A percentile compares a stretch with the other conserved stretches of the same genome.
These are phyloP conservation scores for Candida michaelii DNA, from an alignment of 805 yeast species.

Conservation along the genomic window DNA sequence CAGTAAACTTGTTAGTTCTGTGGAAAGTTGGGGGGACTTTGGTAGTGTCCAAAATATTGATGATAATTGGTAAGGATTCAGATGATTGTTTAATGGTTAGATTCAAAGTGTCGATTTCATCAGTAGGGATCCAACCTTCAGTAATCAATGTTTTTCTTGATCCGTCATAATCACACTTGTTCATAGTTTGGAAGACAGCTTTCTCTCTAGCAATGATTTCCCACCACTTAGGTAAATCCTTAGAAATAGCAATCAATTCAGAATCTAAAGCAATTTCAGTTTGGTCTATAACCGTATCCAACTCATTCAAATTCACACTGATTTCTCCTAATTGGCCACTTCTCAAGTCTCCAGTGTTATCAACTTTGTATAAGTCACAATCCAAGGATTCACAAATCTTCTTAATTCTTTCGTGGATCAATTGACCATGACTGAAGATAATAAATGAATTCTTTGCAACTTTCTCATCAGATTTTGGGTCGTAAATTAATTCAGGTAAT, in stretches of 20 bases:
- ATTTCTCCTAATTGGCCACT: constrained; percentile 28
- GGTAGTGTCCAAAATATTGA: constrained; percentile 65
- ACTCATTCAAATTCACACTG: constrained; percentile 30
- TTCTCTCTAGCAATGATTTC: constrained; percentile 66
- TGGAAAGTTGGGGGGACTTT: constrained; percentile 94
- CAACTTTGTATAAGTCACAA: constrained; percentile 70
- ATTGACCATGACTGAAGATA: constrained; percentile 86
- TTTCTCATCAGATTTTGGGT: constrained; percentile 52
- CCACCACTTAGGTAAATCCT: constrained; percentile 75
- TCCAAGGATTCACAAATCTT: constrained; percentile 89
- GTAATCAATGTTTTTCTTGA: constrained; percentile 85
- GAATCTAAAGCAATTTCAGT: constrained; percentile 63
- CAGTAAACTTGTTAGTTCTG: constrained; percentile 90
- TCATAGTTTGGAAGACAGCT: constrained; percentile 75
- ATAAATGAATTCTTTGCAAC: constrained; percentile 81
- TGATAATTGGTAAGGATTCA: constrained; percentile 52
- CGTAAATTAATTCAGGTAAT: constrained; percentile 67
- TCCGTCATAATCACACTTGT: constrained; percentile 76
- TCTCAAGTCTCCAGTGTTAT: constrained; percentile 31
- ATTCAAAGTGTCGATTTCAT: constrained; percentile 67
- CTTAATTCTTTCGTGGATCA: constrained; percentile 68
- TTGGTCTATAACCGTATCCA: constrained; percentile 35
- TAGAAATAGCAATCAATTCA: constrained; percentile 77
- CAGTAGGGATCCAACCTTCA: constrained; percentile 95
- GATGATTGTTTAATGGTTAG: constrained; percentile 65